Conservation (phyloP, 2,329 filamentous ascomycete genomes). For the Alternaria ethzedia region DNA sequence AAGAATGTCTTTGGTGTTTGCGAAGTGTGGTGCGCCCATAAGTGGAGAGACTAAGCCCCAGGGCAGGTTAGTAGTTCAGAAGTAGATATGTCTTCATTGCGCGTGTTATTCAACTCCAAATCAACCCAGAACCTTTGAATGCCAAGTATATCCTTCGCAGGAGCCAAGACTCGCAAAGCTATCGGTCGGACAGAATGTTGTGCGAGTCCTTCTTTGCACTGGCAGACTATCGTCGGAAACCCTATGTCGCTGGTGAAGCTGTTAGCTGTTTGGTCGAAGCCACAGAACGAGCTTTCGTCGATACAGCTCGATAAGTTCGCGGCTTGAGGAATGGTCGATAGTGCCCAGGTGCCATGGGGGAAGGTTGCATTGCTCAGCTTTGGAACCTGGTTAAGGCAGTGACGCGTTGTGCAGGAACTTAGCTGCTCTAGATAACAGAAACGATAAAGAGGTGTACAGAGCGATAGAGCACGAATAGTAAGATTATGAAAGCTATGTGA, state of each 20-base stretch:
- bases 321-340: not conserved
- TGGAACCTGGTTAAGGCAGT: not conserved
- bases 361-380: not conserved
- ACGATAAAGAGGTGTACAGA: not conserved
- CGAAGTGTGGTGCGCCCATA: not conserved
- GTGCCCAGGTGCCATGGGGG: not conserved
- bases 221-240: not conserved
- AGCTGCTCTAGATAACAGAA: not conserved
- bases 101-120: not conserved
- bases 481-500: not conserved
- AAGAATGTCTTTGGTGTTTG: not conserved
- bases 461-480: not conserved
- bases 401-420: not conserved
- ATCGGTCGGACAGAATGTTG: not conserved
- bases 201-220: not conserved
- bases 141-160: conserved; percentile 27
- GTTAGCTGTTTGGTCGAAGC: not conserved
- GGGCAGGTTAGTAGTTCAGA: not conserved
- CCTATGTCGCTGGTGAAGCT: not conserved
- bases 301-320: not conserved
- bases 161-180: conserved; percentile 15
- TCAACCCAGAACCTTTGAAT: conserved; percentile 18
- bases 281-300: not conserved
- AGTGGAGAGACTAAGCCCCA: not conserved
- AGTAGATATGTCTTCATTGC: not conserved